These are phyloP conservation scores for Fusarium multiceps DNA, from an alignment of 2,329 filamentous ascomycete species.

Conservation along the genomic window DNA sequence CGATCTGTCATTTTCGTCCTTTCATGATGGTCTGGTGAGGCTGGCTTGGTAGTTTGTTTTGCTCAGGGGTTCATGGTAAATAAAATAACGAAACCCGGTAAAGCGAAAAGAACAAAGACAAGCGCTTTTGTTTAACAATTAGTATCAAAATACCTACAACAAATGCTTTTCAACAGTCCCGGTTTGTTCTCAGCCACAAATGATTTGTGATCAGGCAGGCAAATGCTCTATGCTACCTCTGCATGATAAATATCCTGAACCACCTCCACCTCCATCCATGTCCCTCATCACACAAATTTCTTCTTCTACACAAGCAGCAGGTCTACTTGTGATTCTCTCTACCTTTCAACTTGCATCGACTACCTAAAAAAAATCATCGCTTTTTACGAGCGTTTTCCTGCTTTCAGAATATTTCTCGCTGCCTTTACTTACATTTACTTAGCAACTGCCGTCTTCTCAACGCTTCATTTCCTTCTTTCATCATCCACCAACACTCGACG, in stretches of 20 bases:
- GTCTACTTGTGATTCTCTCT: neutral
- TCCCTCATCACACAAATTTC: neutral
- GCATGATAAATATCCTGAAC: neutral
- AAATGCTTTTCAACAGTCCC: neutral
- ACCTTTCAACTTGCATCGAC: neutral
- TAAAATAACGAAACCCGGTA: neutral
- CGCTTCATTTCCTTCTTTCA: neutral
- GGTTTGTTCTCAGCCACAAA: neutral
- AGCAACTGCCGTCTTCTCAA: neutral
- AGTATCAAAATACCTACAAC: neutral
- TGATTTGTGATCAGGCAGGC: neutral
- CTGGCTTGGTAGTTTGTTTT: neutral
- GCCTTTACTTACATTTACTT: neutral
- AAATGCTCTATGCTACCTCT: neutral
- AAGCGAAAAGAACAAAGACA: conserved; percentile 9
- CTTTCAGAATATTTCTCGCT: neutral
- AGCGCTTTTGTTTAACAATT: neutral
- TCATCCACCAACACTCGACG: neutral
- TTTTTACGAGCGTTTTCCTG: neutral
- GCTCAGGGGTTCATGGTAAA: neutral
- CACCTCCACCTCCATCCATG: neutral
- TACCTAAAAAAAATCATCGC: neutral
- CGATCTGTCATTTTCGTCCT: no score
- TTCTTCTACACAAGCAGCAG: neutral
- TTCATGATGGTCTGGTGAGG: neutral